Evolutionary conservation across 176 grass and related monocot genomes (phyloP), one percentile per base, ranked within the genome.

Genomic region (Oryza punctata): DNA sequence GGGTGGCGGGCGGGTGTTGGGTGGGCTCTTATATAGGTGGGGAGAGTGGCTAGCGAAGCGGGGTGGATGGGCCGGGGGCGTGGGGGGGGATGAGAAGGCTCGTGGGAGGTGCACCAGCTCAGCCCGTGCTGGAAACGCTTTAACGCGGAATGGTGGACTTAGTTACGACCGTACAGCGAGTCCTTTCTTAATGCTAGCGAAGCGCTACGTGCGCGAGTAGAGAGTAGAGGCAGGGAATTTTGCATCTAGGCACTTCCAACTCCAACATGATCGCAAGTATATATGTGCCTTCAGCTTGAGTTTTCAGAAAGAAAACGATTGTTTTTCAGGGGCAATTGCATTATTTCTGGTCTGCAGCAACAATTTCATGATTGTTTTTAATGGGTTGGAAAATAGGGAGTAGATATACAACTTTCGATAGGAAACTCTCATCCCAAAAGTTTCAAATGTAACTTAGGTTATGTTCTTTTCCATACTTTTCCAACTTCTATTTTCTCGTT

Each of bases 141-240:
- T 46, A 16, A 90, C 88, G 88, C 88, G 88, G 80, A 52, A 6
- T 69, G 6, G 88, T 69, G 63, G 88, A 87, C 88, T 68, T 26
- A 69, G 27, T 12, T 5, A 47, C 9, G 35, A 73, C 60, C 84
- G 19, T 67, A 78, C 79, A 82, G 44, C 2, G 3, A 19, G 84
- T 83, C 88, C 4, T 90, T 89, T 28, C 65, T 71, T 63, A 70
- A 59, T 19, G 7, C 3, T 15, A 15, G 24, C 23, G n/a, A 35
- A 3, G 9, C 57, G 32, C 64, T 33, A 0, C 8, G 1, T 14
- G 3, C 3, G 57, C 57, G 57, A 61, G 5, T 24, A 3, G 23
- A 0, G 23, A 24, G 9, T 2, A 21, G n/a, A n/a, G n/a, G n/a
- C n/a, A 57, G 4, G n/a, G 7, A 10, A 21, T 38, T 21, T 71